Base-by-base conservation (phyloP, 1,284 basidiomycete genomes). In the Farysia itapuensis region DNA sequence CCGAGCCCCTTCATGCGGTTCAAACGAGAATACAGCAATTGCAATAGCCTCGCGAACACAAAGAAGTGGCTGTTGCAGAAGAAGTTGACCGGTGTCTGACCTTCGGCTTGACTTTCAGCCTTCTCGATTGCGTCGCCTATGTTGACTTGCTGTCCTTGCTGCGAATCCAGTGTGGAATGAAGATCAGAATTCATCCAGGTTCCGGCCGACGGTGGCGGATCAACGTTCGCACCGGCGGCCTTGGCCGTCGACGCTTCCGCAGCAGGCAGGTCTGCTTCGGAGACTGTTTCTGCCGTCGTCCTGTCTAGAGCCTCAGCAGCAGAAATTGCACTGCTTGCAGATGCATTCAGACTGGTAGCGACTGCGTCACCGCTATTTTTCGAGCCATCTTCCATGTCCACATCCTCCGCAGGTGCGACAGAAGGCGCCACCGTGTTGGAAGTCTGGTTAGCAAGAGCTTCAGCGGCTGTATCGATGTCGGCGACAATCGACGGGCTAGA, bases 31-130 rank as follows among this genome's bases (percentile, higher is more conserved):
- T 94, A 95, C 13, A 96, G 79, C 28, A 92, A 80, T 88, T 96
- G 72, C 33, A 58, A 77, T 41, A 96, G 80, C 36, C 94, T 85
- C 65, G 96, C 77, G 50, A 96, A 79, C 15, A 89, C 87, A 79
- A 96, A 98, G 77, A 92, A 90, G 31, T 90, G 87, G 48, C 89
- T 91, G 79, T 96, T 94, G 64, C 85, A 85, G 78, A 95, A 97
- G 79, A 97, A 90, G 25, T 81, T 82, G 51, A 77, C 78, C 40
- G 77, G 77, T 16, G 77, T 57, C 4, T 45, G 39, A 65, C 38
- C 38, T 60, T 59, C 31, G 39, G 30, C 35, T 16, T 30, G 43
- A 9, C 21, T 47, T 4, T 57, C 57, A 14, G 52, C 44, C 5
- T 48, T 43, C 13, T 43, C 60, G 63, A 49, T 42, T 5, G 29